Base-by-base conservation (phyloP, 2,329 filamentous ascomycete species). In the Microcyclospora tardicrescens region DNA sequence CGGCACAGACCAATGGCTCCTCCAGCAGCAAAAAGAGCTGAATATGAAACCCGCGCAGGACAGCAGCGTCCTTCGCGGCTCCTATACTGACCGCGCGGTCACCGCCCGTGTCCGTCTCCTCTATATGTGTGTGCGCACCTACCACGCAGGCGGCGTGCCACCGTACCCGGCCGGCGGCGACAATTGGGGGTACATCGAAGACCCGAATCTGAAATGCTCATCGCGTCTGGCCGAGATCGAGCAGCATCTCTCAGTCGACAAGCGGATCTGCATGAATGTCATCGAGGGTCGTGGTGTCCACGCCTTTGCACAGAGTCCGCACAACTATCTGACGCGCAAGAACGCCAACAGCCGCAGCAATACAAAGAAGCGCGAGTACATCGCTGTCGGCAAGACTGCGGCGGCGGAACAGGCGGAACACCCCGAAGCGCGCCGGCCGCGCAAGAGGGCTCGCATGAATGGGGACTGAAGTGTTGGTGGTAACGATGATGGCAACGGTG, bases 191-290 rank as follows among this genome's bases (percentile, higher is more conserved):
- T 52, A 51, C 33, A 36, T 45, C 24, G 10, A 28, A 6, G 48
- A 52, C 28, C 39, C 28, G 28, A 40, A n/a, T 5, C 12, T 48
- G 38, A 40, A 15, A 8, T 47, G 46, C 33, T 38, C 39, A 1
- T 37, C 39, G 11, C 42, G 49, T 6, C 11, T 49, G 27, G 13
- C n/a, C 9, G 28, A 13, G 28, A 44, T 52, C 30, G 41, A 40
- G 14, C 32, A 36, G 10, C 40, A 45, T 28, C 32, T 44, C 16
- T 16, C 33, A 33, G 27, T 33, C 30, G 41, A 52, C 35, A 52
- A 52, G 40, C 41, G 47, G 16, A 43, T 49, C 12, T 42, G 43
- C 14, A 51, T 51, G 43, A 43, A 50, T 33, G 47, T 51, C 11
- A 43, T 52, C 24, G 49, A 51, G 32, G 49, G 49, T 27, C 34